These are phyloP conservation scores for Arabidopsis hybrid DNA, from an alignment of 441 rosid genomes.

Conservation along the genomic window DNA sequence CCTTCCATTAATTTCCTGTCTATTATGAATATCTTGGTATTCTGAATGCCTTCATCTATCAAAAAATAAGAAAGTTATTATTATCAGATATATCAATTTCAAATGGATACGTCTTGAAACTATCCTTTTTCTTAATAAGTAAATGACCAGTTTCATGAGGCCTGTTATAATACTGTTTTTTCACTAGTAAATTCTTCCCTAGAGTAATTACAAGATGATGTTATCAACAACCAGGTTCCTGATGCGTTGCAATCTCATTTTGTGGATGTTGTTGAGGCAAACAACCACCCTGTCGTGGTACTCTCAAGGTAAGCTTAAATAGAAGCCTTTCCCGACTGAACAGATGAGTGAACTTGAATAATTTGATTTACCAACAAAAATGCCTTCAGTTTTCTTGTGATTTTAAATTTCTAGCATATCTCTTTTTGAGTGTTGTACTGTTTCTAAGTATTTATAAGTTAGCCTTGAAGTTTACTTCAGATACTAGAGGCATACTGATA, in stretches of 20 bases:
- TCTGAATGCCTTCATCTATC: slow-evolving; percentile 20
- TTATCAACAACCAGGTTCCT: slow-evolving; percentile 71
- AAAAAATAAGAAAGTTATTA: slow-evolving; percentile 15
- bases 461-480: slow-evolving; percentile 27
- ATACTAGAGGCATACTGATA: slow-evolving; percentile 25
- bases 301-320: slow-evolving; percentile 69
- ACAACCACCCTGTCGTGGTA: slow-evolving; percentile 79
- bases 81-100: slow-evolving; percentile 13
- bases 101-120: slow-evolving; percentile 18
- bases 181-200: slow-evolving; percentile 13
- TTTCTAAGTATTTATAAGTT: slow-evolving; percentile 9
- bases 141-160: slow-evolving; percentile 17
- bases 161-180: slow-evolving; percentile 19
- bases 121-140: slow-evolving; percentile 19
- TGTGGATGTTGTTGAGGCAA: slow-evolving; percentile 64
- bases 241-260: slow-evolving; percentile 76
- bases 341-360: slow-evolving; percentile 22
- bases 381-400: slow-evolving; percentile 21
- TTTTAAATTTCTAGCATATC: slow-evolving; percentile 8
- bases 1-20: not conserved
- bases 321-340: slow-evolving; percentile 24
- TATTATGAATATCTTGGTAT: slow-evolving; percentile 19
- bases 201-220: slow-evolving; percentile 19
- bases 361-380: slow-evolving; percentile 8
- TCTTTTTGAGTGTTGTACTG: slow-evolving; percentile 3